phyloP scores from a whole-genome alignment of 1,284 basidiomycete species.

The Naganishia albida region DNA sequence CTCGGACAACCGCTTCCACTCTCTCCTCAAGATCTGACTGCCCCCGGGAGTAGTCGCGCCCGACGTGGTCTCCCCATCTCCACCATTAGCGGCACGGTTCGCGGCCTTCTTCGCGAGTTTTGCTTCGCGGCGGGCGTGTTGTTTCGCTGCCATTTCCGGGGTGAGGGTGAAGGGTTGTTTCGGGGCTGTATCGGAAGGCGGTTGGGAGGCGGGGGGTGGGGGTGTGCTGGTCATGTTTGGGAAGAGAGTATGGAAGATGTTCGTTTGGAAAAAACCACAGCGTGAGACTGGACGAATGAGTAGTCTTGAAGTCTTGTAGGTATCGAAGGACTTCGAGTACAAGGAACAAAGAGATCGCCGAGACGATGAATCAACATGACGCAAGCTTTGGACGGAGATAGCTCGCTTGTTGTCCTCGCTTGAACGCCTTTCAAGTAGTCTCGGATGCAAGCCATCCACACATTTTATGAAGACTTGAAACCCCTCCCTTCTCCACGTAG shows the following conservation, averaged over 20 bases:
- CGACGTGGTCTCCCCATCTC: conserved; percentile 24
- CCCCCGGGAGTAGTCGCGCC: conserved; percentile 9
- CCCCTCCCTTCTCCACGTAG: neutral
- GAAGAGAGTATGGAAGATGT: neutral
- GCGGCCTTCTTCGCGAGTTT: conserved; percentile 48
- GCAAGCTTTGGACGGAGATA: conserved; percentile 17
- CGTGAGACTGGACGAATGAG: no score
- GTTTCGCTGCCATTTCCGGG: conserved; percentile 46
- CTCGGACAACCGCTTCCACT: conserved; percentile 59
- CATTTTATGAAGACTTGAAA: conserved; percentile 1
- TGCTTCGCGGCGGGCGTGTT: conserved; percentile 47
- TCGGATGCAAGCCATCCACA: conserved; percentile 10
- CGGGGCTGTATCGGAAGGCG: neutral
- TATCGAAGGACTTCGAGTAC: no score
- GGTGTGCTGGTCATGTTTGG: neutral
- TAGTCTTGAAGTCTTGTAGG: no score
- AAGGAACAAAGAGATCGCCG: neutral
- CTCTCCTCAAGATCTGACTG: conserved; percentile 41
- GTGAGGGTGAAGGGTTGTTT: conserved; percentile 40
- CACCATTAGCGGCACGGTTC: conserved; percentile 27
- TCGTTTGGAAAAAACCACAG: no score
- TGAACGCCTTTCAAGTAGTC: conserved; percentile 12
- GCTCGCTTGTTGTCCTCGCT: neutral
- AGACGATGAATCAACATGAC: neutral
- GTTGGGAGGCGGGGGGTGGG: neutral